Conservation (phyloP, 495 filamentous ascomycete genomes). For the Rusavskia elegans region DNA sequence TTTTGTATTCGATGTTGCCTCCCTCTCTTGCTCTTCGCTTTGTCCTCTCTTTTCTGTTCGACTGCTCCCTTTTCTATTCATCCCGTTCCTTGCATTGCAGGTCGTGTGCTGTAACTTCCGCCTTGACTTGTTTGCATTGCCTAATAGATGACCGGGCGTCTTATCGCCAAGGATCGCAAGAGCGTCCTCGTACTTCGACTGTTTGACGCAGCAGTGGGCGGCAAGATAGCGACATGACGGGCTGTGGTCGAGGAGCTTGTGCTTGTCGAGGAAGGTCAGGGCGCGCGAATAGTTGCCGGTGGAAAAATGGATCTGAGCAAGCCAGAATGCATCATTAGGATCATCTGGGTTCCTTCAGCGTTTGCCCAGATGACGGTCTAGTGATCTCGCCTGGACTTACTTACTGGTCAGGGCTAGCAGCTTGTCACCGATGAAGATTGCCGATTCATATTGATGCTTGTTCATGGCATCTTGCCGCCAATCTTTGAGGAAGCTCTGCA, state of each 20-base stretch:
- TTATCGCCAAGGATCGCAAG: slow-evolving; percentile 78
- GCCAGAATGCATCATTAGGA: slow-evolving; percentile 82
- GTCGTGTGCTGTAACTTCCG: slow-evolving; percentile 40
- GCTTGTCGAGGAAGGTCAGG: slow-evolving; percentile 65
- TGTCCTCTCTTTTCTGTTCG: slow-evolving; percentile 37
- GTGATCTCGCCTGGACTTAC: slow-evolving; percentile 7
- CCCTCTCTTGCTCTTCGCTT: slow-evolving; percentile 46
- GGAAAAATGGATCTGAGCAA: slow-evolving; percentile 86
- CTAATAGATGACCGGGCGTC: slow-evolving; percentile 75
- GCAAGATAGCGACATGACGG: slow-evolving; percentile 82
- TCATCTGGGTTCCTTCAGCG: slow-evolving; percentile 41
- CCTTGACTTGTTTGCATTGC: slow-evolving; percentile 44
- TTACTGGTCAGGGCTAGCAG: slow-evolving; percentile 81
- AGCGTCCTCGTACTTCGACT: slow-evolving; percentile 77
- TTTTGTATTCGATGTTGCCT: slow-evolving; percentile 55
- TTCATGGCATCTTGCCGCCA: slow-evolving; percentile 90
- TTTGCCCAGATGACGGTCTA: not conserved
- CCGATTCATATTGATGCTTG: slow-evolving; percentile 87
- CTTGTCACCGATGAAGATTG: slow-evolving; percentile 95
- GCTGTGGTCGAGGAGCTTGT: slow-evolving; percentile 66
- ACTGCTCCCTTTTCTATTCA: slow-evolving; percentile 19
- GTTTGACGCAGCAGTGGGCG: slow-evolving; percentile 83
- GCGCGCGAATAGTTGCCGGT: slow-evolving; percentile 89
- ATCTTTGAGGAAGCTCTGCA: slow-evolving; percentile 81
- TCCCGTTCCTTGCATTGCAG: slow-evolving; percentile 30